Evolutionary conservation across 2,329 filamentous ascomycete genomes (phyloP).

Genomic region (Phoma sp.): DNA sequence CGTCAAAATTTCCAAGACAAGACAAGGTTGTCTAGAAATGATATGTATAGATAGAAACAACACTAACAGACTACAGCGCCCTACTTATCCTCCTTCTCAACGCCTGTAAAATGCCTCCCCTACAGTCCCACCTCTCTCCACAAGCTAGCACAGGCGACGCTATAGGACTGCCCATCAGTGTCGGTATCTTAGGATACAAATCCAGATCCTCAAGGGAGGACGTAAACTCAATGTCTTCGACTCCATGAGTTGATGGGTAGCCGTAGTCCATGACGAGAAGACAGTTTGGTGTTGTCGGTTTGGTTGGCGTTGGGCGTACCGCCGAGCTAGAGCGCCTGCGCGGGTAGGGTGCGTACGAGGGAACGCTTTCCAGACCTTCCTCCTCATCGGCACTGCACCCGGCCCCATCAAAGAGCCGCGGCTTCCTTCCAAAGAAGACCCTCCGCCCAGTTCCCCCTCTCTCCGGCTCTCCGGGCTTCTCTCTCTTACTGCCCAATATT

Average conservation of each 20-base stretch:
- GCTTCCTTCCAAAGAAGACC: neutral
- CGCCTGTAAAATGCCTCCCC: no score
- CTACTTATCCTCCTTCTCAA: conserved; percentile 2
- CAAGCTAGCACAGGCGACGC: no score
- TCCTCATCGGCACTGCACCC: neutral
- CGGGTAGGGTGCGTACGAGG: no score
- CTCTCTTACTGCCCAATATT: neutral
- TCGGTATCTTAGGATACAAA: neutral
- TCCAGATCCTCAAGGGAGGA: neutral
- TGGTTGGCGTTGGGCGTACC: neutral
- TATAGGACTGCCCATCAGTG: no score
- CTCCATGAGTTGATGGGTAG: neutral
- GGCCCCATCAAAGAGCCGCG: conserved; percentile 2
- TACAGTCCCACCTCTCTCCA: no score
- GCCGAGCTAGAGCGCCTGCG: neutral
- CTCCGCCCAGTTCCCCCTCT: neutral
- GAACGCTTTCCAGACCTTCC: neutral
- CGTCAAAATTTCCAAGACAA: no score
- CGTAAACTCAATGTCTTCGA: conserved; percentile 6
- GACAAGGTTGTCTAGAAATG: no score
- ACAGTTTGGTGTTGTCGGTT: neutral
- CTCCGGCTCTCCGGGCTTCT: neutral
- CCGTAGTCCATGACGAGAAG: neutral
- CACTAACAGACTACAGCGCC: neutral
- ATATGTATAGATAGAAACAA: no score